Base-by-base conservation (phyloP, 768 basidiomycete species). In the Neoboletus magnificus region DNA sequence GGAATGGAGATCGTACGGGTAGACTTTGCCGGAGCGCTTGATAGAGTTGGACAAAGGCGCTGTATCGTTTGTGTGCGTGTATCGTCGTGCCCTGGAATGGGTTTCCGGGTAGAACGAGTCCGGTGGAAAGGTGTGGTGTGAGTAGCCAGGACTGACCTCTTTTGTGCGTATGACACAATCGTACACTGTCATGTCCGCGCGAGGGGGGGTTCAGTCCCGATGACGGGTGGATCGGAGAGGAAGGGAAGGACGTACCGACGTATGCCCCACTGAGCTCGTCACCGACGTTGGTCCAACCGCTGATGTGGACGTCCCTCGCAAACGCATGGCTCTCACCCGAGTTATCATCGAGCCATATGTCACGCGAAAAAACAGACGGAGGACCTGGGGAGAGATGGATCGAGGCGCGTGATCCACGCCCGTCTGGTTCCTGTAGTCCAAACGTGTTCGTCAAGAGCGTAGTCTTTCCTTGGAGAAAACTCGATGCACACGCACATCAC, bases 251-350 rank as follows among this genome's bases (percentile, higher is more conserved):
- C 79, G 51, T 52, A 86, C 85, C 85, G 49, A 87, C 74, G 63
- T 89, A 89, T 0, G 84, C 86, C 0, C 80, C 78, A n/a, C 81
- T 80, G 0, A 76, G 74, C 39, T 76, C 77, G 61, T 88, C 87
- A 1, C 87, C 87, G 8, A 90, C 87, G 58, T 77, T 83, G 18
- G 82, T 85, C 87, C 87, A 89, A 0, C 87, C 88, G 11, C 74
- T 74, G 20, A 89, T 84, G 47, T 75, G 74, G 4, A 89, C 86
- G 64, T 83, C 81, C 48, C 82, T 78, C 4, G 88, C 82, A 62
- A 90, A 89, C 2, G 79, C 75, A 0, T 67, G 65, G 46, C 79
- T 80, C 52, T 77, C 75, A 1, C 82, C 82, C 0, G 74, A 76
- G 54, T 82, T 82, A 57, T 89, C 86, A 0, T 77, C 81, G 9